Base-by-base conservation (phyloP, 1,284 basidiomycete species). In the Heimioporus retisporus region DNA sequence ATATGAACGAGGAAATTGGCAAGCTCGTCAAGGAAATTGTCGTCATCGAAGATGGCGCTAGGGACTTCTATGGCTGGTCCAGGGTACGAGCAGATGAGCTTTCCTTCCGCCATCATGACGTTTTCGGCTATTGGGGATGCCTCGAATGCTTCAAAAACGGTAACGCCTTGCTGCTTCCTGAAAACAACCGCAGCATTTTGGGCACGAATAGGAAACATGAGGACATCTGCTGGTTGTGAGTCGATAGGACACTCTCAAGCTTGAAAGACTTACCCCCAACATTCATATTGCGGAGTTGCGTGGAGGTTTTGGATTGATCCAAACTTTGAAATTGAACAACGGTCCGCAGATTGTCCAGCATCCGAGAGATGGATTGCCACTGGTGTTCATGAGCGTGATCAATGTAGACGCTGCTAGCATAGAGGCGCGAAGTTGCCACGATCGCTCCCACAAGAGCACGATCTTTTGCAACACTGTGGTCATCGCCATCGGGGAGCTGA, bases 131-230 rank as follows among this genome's bases (percentile, higher is more conserved):
- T 67, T 4, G 70, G 68, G 5, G 78, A 76, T 8, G 75, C 66
- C 65, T 84, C 79, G 54, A 84, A 83, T 5, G 73, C 69, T 69
- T 83, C 81, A 51, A 81, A 80, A 4, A 72, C 65, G 13, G 75
- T 73, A 11, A 58, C 25, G 7, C 69, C 56, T 7, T 18, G 14
- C 11, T 56, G 58, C 58, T 72, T 79, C 16, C 80, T 74, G 46
- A 83, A 60, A 18, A 83, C 64, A 7, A 84, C 65, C 0, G 67
- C 81, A 0, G 72, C 82, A 61, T 84, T 84, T 53, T 83, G 83
- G 1, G 76, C 76, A 5, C 71, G 74, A 16, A 84, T 74, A 25
- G 72, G 66, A 43, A 81, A 71, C 6, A 68, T 68, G 3, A 81
- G 64, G 10, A 74, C 25, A 53, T 71, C 76, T 78, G 40, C 14